Evolutionary conservation across 176 grass and related monocot species (phyloP), one percentile per base, ranked within the genome.

Genomic region (Otatea glauca): DNA sequence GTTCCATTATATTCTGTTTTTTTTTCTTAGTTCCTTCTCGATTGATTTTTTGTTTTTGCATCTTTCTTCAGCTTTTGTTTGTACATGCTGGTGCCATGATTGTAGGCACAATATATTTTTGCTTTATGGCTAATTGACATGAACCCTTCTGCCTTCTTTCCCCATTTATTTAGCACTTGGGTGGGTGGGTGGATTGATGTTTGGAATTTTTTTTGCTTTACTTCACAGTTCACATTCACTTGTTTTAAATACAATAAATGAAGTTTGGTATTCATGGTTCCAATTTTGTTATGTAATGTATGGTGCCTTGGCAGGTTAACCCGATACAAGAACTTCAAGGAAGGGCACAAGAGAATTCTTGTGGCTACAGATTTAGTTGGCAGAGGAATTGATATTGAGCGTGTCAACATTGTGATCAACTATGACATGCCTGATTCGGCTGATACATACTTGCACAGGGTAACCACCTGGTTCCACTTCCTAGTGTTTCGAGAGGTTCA

Each of bases 341-440:
- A 99, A 91, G 97, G 97, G 7, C 97, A 94, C 81, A 99, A 99
- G 82, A 93, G 97, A 38, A 99, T 99, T 77, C 90, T 99, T 61
- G 97, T 94, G 50, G 97, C 97, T 37, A 99, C 97, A 0, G 97
- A 99, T 92, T 81, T 99, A 56, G 97, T 99, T 32, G 97, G 97
- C 58, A 96, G 97, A 80, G 97, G 97, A 53, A 99, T 99, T 60
- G 97, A 99, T 72, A 99, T 99, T 43, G 97, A 99, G 61, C 97
- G 97, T 21, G 93, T 99, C 68, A 99, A 99, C 75, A 99, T 99
- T 44, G 97, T 99, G 7, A 99, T 99, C 74, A 99, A 99, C 61
- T 99, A 96, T 23, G 97, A 96, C 66, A 99, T 99, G 97, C 97
- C 97, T 7, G 97, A 99, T 77, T 99, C 97, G 17, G 93, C 93